Conservation (phyloP, 169 alveolate genomes). For the Plasmodium cynomolgi region DNA sequence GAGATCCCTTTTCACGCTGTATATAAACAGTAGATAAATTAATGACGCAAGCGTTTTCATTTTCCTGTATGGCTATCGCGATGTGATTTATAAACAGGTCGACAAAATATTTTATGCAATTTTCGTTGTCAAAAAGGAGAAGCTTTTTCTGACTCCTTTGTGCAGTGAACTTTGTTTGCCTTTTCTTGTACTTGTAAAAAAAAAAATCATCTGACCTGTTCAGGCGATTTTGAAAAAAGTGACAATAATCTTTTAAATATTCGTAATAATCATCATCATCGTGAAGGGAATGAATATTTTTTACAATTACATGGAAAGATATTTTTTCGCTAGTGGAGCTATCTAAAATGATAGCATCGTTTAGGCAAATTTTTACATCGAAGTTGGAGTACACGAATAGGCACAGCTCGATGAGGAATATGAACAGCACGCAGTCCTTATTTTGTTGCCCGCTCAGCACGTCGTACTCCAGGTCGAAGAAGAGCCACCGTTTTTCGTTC, state of each 20-base stretch:
- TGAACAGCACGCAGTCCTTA: slow-evolving; percentile 50
- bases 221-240: slow-evolving; percentile 26
- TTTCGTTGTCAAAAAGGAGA: slow-evolving; percentile 63
- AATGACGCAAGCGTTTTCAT: slow-evolving; percentile 12
- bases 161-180: slow-evolving; percentile 15
- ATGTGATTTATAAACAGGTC: slow-evolving; percentile 58
- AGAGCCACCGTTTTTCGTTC: slow-evolving; percentile 72
- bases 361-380: slow-evolving; percentile 62
- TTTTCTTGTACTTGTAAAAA: slow-evolving; percentile 49
- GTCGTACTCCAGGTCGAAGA: slow-evolving; percentile 70
- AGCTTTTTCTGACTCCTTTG: not conserved
- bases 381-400: slow-evolving; percentile 24
- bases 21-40: slow-evolving; percentile 40
- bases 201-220: slow-evolving; percentile 13
- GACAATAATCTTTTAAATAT: slow-evolving; percentile 63
- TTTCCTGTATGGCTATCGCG: not conserved
- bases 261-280: slow-evolving; percentile 44
- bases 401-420: slow-evolving; percentile 62
- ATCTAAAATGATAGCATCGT: slow-evolving; percentile 60
- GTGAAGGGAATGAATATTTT: slow-evolving; percentile 57
- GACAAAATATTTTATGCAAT: slow-evolving; percentile 54
- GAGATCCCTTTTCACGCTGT: not conserved
- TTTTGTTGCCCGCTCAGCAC: slow-evolving; percentile 5
- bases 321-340: slow-evolving; percentile 63
- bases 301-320: slow-evolving; percentile 71